Base-by-base conservation (phyloP, 108 stramenopile genomes). In the Skeletonema tropicum region DNA sequence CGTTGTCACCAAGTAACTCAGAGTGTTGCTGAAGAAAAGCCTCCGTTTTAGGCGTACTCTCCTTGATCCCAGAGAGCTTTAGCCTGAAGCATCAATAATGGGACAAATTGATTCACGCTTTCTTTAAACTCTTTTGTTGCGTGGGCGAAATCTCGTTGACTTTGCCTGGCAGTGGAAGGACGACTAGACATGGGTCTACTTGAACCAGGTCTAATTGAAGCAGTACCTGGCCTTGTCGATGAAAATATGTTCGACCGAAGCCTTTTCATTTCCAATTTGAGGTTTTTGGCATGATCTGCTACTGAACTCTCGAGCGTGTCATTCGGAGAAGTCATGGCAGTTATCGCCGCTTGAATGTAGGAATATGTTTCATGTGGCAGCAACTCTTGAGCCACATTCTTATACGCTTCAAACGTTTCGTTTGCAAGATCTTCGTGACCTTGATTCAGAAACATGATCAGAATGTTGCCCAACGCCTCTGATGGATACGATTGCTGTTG, bases 51-150 rank as follows among this genome's bases (percentile, higher is more conserved):
- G 6, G 77, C 65, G 73, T 92, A 96, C 72, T 96, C 89, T 67
- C 91, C 87, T 35, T 85, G 67, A 7, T 97, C 96, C 96, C 96
- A 97, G 70, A 93, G 92, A 14, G 94, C 68, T 17, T 85, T 86
- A 13, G 91, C 93, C 80, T 90, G 87, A 21, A 92, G 88, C 94
- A 95, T 96, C 25, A 89, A 64, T 21, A 75, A 60, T 30, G 86
- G 82, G 26, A 94, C 86, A 71, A 91, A 96, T 19, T 58, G 52
- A 25, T 96, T 89, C 32, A 96, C 76, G 8, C 86, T 85, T 9
- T 65, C 74, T 52, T 97, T 92, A 73, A 94, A 89, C 49, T 89
- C 77, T 73, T 89, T 69, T 2, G 57, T 69, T 35, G 82, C 64
- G 23, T 11, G 8, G 9, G 29, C 71, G 14, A 89, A 70, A 10